Evolutionary conservation across 768 basidiomycete species (phyloP).

Genomic region (Kwoniella shandongensis): DNA sequence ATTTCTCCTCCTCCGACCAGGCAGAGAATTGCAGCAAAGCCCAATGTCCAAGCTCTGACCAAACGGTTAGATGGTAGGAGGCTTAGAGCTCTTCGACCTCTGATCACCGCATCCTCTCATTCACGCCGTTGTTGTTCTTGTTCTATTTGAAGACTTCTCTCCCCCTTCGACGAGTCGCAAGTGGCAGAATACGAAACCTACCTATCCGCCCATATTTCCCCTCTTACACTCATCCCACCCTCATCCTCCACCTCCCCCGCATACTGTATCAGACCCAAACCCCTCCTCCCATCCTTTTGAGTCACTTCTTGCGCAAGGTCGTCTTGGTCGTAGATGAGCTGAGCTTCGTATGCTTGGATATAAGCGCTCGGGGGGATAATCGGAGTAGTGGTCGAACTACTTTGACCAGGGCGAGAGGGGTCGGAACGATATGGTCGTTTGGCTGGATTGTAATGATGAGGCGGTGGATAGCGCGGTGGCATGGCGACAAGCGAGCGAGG

Average conservation of each 20-base stretch:
- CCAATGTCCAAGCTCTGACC: no score
- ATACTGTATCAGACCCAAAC: conserved; percentile 13
- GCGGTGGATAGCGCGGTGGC: neutral
- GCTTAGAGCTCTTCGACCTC: no score
- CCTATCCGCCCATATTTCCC: conserved; percentile 76
- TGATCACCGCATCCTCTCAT: no score
- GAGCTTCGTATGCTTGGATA: conserved; percentile 74
- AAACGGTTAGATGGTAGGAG: no score
- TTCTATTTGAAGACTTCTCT: no score
- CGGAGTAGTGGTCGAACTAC: conserved; percentile 21
- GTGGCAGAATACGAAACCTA: conserved; percentile 52
- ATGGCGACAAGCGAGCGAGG: neutral
- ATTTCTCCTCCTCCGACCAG: no score
- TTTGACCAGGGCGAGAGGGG: conserved; percentile 27
- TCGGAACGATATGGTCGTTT: conserved; percentile 27
- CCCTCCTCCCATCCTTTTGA: neutral
- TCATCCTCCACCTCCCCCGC: conserved; percentile 44
- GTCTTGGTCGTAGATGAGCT: conserved; percentile 60
- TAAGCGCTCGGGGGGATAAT: conserved; percentile 25
- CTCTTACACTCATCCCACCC: conserved; percentile 34
- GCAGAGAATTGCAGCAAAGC: no score
- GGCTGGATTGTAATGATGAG: conserved; percentile 15
- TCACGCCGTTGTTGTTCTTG: no score
- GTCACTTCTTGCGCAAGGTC: conserved; percentile 27
- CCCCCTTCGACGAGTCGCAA: no score